Evolutionary conservation across 2,329 filamentous ascomycete species (phyloP).

Genomic region (Fusarium domesticum): DNA sequence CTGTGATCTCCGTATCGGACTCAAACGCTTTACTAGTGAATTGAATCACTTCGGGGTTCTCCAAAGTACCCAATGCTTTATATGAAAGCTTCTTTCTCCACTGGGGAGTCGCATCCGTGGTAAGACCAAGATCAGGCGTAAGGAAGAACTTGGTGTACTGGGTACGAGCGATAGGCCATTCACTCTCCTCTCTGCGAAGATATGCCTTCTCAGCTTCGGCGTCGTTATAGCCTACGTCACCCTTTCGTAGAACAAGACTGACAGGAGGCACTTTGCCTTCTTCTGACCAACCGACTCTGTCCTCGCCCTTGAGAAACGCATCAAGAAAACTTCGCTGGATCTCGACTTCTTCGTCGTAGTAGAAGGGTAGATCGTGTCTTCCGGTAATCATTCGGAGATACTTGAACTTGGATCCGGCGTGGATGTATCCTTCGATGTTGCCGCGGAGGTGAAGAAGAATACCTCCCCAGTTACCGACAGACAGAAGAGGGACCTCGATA

Average conservation of each 20-base stretch:
- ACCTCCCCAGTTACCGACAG: conserved; percentile 69
- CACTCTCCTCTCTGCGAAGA: conserved; percentile 52
- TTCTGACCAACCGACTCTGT: conserved; percentile 58
- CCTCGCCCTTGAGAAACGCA: conserved; percentile 67
- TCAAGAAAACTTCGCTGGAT: conserved; percentile 66
- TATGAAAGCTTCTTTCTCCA: conserved; percentile 50
- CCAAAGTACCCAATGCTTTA: conserved; percentile 55
- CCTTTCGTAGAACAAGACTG: conserved; percentile 60
- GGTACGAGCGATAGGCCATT: conserved; percentile 67
- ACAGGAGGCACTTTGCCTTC: conserved; percentile 58
- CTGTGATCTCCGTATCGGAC: conserved; percentile 66
- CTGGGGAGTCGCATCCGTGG: conserved; percentile 5
- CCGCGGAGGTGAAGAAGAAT: conserved; percentile 67
- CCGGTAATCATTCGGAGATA: conserved; percentile 69
- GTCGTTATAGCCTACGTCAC: conserved; percentile 65
- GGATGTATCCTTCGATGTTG: conserved; percentile 62
- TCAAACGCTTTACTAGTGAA: conserved; percentile 58
- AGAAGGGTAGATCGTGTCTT: conserved; percentile 69
- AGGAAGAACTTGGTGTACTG: conserved; percentile 61
- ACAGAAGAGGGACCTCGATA: conserved; percentile 64
- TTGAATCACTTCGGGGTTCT: conserved; percentile 51
- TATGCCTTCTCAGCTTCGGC: conserved; percentile 57
- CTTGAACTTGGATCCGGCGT: conserved; percentile 64
- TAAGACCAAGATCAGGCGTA: conserved; percentile 43
- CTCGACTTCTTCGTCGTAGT: conserved; percentile 66